phyloP scores from a whole-genome alignment of 2,329 filamentous ascomycete genomes.

The Penicillium brevicompactum region DNA sequence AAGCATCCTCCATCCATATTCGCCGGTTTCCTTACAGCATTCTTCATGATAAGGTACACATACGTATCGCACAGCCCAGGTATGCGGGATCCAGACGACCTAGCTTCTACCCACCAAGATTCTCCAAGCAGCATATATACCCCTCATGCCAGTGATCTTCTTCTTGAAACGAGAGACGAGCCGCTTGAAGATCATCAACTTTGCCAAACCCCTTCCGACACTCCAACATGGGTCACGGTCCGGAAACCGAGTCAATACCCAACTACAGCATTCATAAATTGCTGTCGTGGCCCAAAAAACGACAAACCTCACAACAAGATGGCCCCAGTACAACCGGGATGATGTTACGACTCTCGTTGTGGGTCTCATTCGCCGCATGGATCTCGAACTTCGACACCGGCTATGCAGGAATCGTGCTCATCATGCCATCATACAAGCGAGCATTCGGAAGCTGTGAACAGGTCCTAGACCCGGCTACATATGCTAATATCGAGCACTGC shows the following conservation, averaged over 20 bases:
- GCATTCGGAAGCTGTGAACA: constrained; percentile 26
- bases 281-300: background rate
- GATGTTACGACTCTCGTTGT: constrained; percentile 25
- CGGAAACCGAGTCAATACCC: background rate
- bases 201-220: background rate
- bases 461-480: constrained; percentile 13
- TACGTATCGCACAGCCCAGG: constrained; percentile 16
- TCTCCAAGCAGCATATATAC: background rate
- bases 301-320: background rate
- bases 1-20: background rate
- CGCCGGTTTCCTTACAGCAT: constrained; percentile 6
- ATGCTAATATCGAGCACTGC: constrained; percentile 15
- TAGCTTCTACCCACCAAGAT: background rate
- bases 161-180: background rate
- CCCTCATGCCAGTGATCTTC: background rate
- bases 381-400: constrained; percentile 29
- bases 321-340: constrained; percentile 14
- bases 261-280: constrained; percentile 1
- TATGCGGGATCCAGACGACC: constrained; percentile 12
- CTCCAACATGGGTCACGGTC: background rate
- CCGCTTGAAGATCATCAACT: too few species aligned
- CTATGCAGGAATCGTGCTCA: constrained; percentile 25
- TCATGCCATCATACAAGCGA: constrained; percentile 28
- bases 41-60: constrained; percentile 14
- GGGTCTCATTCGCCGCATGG: constrained; percentile 26